phyloP scores from a whole-genome alignment of 2,329 filamentous ascomycete species.

The Aspergillus terreus region DNA sequence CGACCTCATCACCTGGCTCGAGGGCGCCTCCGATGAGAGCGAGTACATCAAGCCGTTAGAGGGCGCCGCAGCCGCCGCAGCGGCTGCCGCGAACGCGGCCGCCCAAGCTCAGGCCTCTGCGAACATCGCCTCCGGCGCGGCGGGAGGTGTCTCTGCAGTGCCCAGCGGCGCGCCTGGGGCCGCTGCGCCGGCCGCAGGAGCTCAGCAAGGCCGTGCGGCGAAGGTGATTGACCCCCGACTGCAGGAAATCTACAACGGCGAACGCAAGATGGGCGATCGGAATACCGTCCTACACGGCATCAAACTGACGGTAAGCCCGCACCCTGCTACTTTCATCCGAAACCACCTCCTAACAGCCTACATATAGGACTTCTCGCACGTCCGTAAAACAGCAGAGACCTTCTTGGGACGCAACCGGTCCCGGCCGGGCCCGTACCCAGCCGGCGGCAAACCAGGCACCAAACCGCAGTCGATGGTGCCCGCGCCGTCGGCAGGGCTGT shows the following conservation, averaged over 20 bases:
- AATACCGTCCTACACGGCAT: conserved; percentile 83
- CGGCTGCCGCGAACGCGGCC: conserved; percentile 31
- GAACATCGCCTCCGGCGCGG: conserved; percentile 49
- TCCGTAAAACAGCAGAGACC: conserved; percentile 76
- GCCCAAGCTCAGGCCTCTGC: conserved; percentile 43
- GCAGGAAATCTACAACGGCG: conserved; percentile 83
- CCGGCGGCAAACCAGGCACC: conserved; percentile 30
- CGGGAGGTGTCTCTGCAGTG: conserved; percentile 38
- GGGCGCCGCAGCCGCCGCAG: conserved; percentile 47
- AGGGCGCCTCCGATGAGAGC: conserved; percentile 82
- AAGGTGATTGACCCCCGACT: conserved; percentile 77
- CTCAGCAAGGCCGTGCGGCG: conserved; percentile 46
- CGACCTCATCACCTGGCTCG: conserved; percentile 89
- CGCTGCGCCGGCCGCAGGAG: conserved; percentile 19
- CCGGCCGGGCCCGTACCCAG: conserved; percentile 33
- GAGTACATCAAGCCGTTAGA: conserved; percentile 87
- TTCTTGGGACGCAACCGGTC: conserved; percentile 62
- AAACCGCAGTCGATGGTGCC: conserved; percentile 30
- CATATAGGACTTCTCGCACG: conserved; percentile 81
- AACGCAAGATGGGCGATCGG: conserved; percentile 87
- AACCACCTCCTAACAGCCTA: conserved; percentile 5
- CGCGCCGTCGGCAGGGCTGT: conserved; percentile 35
- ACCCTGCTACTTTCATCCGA: no score
- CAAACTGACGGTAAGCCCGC: conserved; percentile 70
- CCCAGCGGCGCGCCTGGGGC: conserved; percentile 44